These are phyloP conservation scores for Phlyctochytrium arcticum DNA, from an alignment of 192 early-diverging fungal genomes.

Conservation along the genomic window DNA sequence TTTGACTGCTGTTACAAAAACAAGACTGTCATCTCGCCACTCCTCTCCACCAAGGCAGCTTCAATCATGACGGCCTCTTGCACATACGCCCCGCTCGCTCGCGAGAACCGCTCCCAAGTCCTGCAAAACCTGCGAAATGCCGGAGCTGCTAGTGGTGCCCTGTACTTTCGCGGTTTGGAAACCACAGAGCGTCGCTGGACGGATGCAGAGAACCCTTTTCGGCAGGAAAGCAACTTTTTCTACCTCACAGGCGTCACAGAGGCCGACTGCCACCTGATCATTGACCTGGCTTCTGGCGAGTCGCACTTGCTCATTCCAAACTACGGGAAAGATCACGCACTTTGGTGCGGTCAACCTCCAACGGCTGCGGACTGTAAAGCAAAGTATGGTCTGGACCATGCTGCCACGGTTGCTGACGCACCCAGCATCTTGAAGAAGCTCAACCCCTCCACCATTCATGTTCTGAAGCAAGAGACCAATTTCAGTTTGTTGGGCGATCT, in stretches of 20 bases:
- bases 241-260: constrained; percentile 78
- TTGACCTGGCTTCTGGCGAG: constrained; percentile 59
- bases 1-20: too few relatives aligned
- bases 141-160: not conserved
- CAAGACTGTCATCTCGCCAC: too few relatives aligned
- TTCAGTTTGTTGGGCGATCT: constrained; percentile 5
- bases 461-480: constrained; percentile 34
- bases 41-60: too few relatives aligned
- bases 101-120: constrained; percentile 26
- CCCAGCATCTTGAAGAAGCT: constrained; percentile 40
- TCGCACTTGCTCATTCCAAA: constrained; percentile 69
- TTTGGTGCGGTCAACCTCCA: constrained; percentile 77
- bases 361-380: constrained; percentile 48
- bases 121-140: constrained; percentile 16
- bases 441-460: constrained; percentile 33
- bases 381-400: constrained; percentile 68
- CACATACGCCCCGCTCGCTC: too few relatives aligned
- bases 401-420: constrained; percentile 58
- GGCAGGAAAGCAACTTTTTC: constrained; percentile 84
- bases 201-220: constrained; percentile 76
- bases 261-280: constrained; percentile 65
- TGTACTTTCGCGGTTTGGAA: constrained; percentile 12
- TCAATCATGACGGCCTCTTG: too few relatives aligned
- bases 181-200: constrained; percentile 41
- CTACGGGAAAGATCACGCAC: constrained; percentile 55